These are phyloP conservation scores for Ophidiomyces ophidiicola DNA, from an alignment of 2,329 filamentous ascomycete genomes.

Conservation along the genomic window DNA sequence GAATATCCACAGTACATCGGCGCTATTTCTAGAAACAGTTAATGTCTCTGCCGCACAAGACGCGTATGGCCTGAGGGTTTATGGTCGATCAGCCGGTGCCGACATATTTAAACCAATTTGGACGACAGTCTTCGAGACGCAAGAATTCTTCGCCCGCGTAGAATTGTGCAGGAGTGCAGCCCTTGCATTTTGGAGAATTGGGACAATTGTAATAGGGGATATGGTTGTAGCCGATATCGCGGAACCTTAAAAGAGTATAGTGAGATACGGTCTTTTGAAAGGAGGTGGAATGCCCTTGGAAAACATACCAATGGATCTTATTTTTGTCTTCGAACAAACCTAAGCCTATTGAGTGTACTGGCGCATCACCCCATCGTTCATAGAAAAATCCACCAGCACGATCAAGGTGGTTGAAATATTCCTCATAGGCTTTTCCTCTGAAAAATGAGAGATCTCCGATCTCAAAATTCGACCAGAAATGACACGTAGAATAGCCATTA, in stretches of 20 bases:
- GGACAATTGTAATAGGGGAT: slow-evolving; percentile 98
- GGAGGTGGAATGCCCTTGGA: not conserved
- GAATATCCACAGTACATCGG: too few species aligned
- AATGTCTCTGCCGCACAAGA: too few species aligned
- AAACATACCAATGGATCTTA: slow-evolving; percentile 78
- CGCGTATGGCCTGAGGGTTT: too few species aligned
- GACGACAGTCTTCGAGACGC: slow-evolving; percentile 81
- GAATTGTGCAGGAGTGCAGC: slow-evolving; percentile 74
- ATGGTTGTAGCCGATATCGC: slow-evolving; percentile 96
- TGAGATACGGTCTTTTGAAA: not conserved
- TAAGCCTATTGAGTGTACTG: slow-evolving; percentile 86
- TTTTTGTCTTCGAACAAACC: slow-evolving; percentile 82
- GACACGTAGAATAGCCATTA: slow-evolving; percentile 91
- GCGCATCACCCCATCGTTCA: slow-evolving; percentile 95
- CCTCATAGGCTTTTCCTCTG: slow-evolving; percentile 78
- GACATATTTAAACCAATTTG: slow-evolving; percentile 94
- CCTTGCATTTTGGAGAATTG: slow-evolving; percentile 84
- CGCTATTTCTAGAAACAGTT: too few species aligned
- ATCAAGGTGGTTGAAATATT: slow-evolving; percentile 93
- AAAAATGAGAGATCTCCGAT: slow-evolving; percentile 89
- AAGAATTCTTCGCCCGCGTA: slow-evolving; percentile 81
- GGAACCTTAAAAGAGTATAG: slow-evolving; percentile 56
- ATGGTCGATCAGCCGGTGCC: slow-evolving; percentile 48
- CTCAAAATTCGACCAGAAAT: slow-evolving; percentile 99
- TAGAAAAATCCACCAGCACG: slow-evolving; percentile 95